These are phyloP conservation scores for Cicer yamashitae DNA, from an alignment of 306 rosid species.

Conservation along the genomic window DNA sequence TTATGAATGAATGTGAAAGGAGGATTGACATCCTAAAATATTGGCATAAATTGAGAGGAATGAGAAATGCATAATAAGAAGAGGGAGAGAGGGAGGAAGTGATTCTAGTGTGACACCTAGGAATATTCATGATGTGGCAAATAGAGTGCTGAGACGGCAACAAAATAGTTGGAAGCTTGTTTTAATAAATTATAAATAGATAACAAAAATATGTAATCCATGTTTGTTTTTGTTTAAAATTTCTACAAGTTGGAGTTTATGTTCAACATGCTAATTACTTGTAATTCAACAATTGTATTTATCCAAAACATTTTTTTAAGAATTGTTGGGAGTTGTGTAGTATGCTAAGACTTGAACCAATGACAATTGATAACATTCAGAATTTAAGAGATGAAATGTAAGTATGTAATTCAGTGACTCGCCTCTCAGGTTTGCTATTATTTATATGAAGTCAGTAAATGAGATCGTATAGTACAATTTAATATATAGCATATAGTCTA, in stretches of 20 bases:
- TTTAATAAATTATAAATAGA: background rate
- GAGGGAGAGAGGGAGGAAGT: too few relatives aligned
- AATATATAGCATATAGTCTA: background rate
- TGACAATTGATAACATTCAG: constrained; percentile 7
- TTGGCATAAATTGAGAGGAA: too few relatives aligned
- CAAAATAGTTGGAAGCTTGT: too few relatives aligned
- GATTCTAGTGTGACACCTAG: too few relatives aligned
- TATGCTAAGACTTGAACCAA: background rate
- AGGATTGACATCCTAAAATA: too few relatives aligned
- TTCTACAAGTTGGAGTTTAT: background rate
- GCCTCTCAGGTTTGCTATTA: constrained; percentile 16
- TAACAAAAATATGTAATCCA: constrained; percentile 3
- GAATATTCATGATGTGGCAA: too few relatives aligned
- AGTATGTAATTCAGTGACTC: background rate
- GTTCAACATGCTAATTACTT: constrained; percentile 29
- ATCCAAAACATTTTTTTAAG: background rate
- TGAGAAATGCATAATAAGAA: too few relatives aligned
- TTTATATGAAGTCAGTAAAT: background rate
- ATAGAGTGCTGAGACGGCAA: too few relatives aligned
- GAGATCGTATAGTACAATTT: constrained; percentile 8
- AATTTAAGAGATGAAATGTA: background rate
- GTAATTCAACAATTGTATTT: constrained; percentile 23
- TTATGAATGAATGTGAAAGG: too few relatives aligned
- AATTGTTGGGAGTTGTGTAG: background rate
- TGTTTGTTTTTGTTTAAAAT: background rate